A percentile compares a stretch with the other conserved stretches of the same genome.
These are phyloP conservation scores for Teunomyces gatunensis DNA, from an alignment of 805 yeast genomes.

Conservation along the genomic window DNA sequence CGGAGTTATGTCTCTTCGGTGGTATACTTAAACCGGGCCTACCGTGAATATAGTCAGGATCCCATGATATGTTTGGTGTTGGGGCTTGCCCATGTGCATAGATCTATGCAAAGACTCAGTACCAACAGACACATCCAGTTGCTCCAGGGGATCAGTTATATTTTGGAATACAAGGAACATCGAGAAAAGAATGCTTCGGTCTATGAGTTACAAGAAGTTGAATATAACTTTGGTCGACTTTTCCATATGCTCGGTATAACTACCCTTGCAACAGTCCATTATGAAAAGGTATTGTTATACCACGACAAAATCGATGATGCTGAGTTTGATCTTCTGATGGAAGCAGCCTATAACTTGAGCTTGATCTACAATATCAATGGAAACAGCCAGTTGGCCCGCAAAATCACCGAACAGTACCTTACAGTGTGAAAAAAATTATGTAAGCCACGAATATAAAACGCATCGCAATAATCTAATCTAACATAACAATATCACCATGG, in stretches of 20 bases:
- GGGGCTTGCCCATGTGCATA: slow-evolving; percentile 80
- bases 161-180: slow-evolving; percentile 65
- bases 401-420: slow-evolving; percentile 64
- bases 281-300: slow-evolving; percentile 59
- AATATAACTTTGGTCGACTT: slow-evolving; percentile 79
- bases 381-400: slow-evolving; percentile 61
- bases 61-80: slow-evolving; percentile 74
- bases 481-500: slow-evolving; percentile 49
- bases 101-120: slow-evolving; percentile 89
- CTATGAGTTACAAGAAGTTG: slow-evolving; percentile 69
- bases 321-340: slow-evolving; percentile 59
- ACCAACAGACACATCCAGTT: slow-evolving; percentile 83
- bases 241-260: slow-evolving; percentile 82
- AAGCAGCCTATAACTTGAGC: slow-evolving; percentile 83
- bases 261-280: slow-evolving; percentile 69
- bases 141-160: slow-evolving; percentile 78
- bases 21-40: slow-evolving; percentile 71
- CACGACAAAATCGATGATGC: slow-evolving; percentile 41
- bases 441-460: background rate
- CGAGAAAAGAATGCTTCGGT: slow-evolving; percentile 40
- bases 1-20: slow-evolving; percentile 81
- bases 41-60: slow-evolving; percentile 64
- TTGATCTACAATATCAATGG: slow-evolving; percentile 76
- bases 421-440: slow-evolving; percentile 26
- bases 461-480: background rate